These are phyloP conservation scores for Backusella parvicylindrica DNA, from an alignment of 192 early-diverging fungal species.

Conservation along the genomic window DNA sequence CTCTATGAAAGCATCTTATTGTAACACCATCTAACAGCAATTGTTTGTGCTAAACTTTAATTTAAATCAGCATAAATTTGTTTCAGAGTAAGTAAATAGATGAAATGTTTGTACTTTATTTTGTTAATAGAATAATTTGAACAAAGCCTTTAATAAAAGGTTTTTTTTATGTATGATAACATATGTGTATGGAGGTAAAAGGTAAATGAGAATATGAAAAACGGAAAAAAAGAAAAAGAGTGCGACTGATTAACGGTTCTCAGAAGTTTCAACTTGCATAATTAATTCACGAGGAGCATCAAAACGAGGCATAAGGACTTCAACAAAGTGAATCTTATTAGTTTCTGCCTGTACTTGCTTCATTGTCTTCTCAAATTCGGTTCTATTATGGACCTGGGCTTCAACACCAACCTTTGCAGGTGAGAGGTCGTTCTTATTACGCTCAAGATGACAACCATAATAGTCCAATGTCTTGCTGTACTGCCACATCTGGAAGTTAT, in stretches of 20 bases:
- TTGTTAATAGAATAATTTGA: neutral
- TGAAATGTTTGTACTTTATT: neutral
- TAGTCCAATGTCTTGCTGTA: constrained; percentile 44
- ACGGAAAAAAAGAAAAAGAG: neutral
- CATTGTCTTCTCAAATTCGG: constrained; percentile 40
- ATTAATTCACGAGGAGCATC: constrained; percentile 44
- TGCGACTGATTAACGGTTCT: constrained; percentile 4
- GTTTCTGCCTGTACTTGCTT: constrained; percentile 21
- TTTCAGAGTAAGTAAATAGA: neutral
- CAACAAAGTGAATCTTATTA: constrained; percentile 42
- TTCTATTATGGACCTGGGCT: constrained; percentile 13
- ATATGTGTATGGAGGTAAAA: neutral
- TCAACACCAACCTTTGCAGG: constrained; percentile 30
- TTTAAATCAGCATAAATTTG: neutral
- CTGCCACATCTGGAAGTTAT: constrained; percentile 45
- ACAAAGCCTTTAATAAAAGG: neutral
- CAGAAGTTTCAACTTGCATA: constrained; percentile 14
- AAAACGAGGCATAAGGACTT: constrained; percentile 41
- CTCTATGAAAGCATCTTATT: no score
- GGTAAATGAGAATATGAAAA: neutral
- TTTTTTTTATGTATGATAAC: neutral
- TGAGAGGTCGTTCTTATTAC: constrained; percentile 11
- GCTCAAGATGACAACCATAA: constrained; percentile 27
- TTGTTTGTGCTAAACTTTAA: neutral
- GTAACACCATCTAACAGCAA: no score